Conservation (phyloP, 345 rosid genomes). For the Moricandia moricandioides region DNA sequence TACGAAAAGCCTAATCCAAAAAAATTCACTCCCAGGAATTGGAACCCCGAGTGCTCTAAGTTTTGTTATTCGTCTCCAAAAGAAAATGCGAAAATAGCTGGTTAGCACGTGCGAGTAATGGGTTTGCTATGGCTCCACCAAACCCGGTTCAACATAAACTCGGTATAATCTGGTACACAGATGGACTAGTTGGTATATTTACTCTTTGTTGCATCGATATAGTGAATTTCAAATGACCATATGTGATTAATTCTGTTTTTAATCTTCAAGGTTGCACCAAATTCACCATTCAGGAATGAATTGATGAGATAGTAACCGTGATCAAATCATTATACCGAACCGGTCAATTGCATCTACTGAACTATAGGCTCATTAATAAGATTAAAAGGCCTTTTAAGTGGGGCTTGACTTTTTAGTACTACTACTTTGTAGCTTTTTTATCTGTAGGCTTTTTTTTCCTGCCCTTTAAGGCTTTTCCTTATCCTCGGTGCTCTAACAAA, state of each 20-base stretch:
- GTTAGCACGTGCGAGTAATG: constrained; percentile 27
- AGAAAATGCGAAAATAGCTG: constrained; percentile 30
- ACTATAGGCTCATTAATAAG: neutral
- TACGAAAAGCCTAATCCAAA: too few relatives aligned
- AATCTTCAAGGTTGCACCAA: neutral
- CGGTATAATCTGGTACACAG: constrained; percentile 9
- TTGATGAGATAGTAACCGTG: neutral
- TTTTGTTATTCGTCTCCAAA: neutral
- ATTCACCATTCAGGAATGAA: neutral
- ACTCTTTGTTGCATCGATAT: neutral
- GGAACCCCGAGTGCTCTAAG: too few relatives aligned
- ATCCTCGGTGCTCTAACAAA: neutral
- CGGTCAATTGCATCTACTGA: neutral
- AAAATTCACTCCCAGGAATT: too few relatives aligned
- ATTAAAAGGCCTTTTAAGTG: neutral
- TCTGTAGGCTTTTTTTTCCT: neutral
- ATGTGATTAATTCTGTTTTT: neutral
- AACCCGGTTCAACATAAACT: constrained; percentile 1
- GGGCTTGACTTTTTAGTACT: neutral
- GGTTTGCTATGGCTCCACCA: constrained; percentile 7
- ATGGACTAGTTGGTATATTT: neutral
- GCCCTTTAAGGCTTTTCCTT: neutral
- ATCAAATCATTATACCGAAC: neutral
- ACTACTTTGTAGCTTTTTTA: neutral
- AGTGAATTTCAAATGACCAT: neutral